phyloP scores from a whole-genome alignment of 2,329 filamentous ascomycete species.

The Penicillium sclerotiorum region DNA sequence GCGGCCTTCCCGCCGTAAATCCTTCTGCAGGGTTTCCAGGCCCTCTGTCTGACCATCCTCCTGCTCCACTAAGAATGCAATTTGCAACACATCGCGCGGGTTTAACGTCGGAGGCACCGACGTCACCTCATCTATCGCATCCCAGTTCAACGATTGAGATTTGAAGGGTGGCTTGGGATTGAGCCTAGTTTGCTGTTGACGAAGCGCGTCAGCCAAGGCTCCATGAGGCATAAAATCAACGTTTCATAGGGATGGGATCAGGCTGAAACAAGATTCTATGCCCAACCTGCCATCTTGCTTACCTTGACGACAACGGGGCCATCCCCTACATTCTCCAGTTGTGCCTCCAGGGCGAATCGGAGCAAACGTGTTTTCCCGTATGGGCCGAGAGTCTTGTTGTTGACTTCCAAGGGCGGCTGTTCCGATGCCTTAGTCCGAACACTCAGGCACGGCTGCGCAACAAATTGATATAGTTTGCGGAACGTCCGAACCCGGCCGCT shows the following conservation, averaged over 20 bases:
- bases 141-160: conserved; percentile 59
- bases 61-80: conserved; percentile 65
- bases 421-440: conserved; percentile 86
- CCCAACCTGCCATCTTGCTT: conserved; percentile 20
- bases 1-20: conserved; percentile 53
- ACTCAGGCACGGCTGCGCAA: conserved; percentile 85
- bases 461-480: conserved; percentile 94
- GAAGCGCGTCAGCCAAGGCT: conserved; percentile 9
- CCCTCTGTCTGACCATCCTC: conserved; percentile 50
- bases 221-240: not conserved
- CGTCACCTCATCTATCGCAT: conserved; percentile 42
- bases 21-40: conserved; percentile 54
- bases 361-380: conserved; percentile 46
- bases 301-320: conserved; percentile 77
- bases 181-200: conserved; percentile 48
- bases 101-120: conserved; percentile 53
- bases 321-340: conserved; percentile 93
- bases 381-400: conserved; percentile 49
- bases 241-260: not conserved
- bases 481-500: conserved; percentile 77
- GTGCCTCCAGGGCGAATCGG: conserved; percentile 82
- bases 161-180: conserved; percentile 57
- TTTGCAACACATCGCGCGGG: conserved; percentile 66
- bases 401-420: conserved; percentile 51
- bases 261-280: not conserved